Base-by-base conservation (phyloP, 495 filamentous ascomycete genomes). In the Aspergillus ostianus region DNA sequence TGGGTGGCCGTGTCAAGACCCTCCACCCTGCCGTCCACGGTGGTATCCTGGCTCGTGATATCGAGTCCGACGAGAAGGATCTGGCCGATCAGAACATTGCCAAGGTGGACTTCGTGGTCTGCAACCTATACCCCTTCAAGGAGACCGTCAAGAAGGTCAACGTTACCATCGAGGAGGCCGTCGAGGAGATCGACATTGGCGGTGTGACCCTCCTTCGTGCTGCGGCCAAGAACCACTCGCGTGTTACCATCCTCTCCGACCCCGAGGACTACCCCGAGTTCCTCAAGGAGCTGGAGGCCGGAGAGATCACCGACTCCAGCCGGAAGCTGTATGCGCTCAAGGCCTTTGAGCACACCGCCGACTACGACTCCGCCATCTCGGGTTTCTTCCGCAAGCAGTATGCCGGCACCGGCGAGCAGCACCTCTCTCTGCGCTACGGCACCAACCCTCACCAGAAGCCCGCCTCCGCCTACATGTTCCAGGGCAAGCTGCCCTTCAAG, bases 41-140 rank as follows among this genome's bases (percentile, higher is more conserved):
- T 64, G 87, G 87, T 69, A 98, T 98, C 61, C 90, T 98, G 44
- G 93, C 95, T 50, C 89, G 93, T 59, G 86, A 97, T 72, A 86
- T 96, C 54, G 90, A 87, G 55, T 90, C 92, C 29, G 94, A 98
- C 74, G 90, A 96, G 80, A 92, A 95, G 76, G 94, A 98, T 71
- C 87, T 98, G 41, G 91, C 93, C 44, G 90, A 94, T 72, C 92
- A 97, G 79, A 96, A 92, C 77, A 98, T 98, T 69, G 80, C 88
- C 77, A 98, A 97, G 81, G 91, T 98, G 49, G 93, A 98, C 84
- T 98, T 89, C 69, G 93, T 98, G 60, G 89, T 98, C 68, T 98
- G 94, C 88, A 98, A 98, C 78, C 82, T 98, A 23, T 98, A 97
- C 74, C 93, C 93, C 13, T 98, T 98, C 85, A 96, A 97, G 81